These are phyloP conservation scores for Brassica rapa DNA, from an alignment of 345 rosid genomes.

Conservation along the genomic window DNA sequence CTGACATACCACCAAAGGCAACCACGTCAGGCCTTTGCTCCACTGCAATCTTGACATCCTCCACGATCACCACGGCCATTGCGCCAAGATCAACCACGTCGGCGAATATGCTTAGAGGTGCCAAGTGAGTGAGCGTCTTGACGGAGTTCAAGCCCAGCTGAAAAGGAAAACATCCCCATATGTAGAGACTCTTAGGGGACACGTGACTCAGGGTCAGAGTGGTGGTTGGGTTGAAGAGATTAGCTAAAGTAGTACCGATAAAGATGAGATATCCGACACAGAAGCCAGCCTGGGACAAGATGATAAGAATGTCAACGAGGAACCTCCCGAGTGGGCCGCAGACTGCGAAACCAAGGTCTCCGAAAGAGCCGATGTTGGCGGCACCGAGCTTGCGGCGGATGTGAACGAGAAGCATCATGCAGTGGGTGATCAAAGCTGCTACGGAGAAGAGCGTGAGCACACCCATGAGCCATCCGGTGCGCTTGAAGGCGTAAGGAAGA, in stretches of 20 bases:
- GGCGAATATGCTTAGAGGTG: slow-evolving; percentile 86
- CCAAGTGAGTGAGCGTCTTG: slow-evolving; percentile 69
- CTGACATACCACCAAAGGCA: slow-evolving; percentile 62
- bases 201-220: slow-evolving; percentile 11
- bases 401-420: slow-evolving; percentile 76
- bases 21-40: slow-evolving; percentile 46
- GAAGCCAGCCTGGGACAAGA: slow-evolving; percentile 75
- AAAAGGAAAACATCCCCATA: slow-evolving; percentile 82
- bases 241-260: slow-evolving; percentile 56
- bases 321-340: slow-evolving; percentile 67
- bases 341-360: slow-evolving; percentile 76
- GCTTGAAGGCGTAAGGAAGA: slow-evolving; percentile 78
- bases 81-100: slow-evolving; percentile 81
- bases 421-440: slow-evolving; percentile 56
- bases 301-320: slow-evolving; percentile 65
- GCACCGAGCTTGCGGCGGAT: slow-evolving; percentile 70
- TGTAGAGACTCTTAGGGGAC: slow-evolving; percentile 53
- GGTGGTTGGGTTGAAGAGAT: slow-evolving; percentile 35
- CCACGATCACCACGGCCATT: slow-evolving; percentile 64
- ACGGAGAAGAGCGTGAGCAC: slow-evolving; percentile 59
- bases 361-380: slow-evolving; percentile 59
- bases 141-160: slow-evolving; percentile 77
- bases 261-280: slow-evolving; percentile 83
- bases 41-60: slow-evolving; percentile 52
- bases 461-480: slow-evolving; percentile 82